Conservation (phyloP, 2,329 filamentous ascomycete species). For the Fusarium sp. region DNA sequence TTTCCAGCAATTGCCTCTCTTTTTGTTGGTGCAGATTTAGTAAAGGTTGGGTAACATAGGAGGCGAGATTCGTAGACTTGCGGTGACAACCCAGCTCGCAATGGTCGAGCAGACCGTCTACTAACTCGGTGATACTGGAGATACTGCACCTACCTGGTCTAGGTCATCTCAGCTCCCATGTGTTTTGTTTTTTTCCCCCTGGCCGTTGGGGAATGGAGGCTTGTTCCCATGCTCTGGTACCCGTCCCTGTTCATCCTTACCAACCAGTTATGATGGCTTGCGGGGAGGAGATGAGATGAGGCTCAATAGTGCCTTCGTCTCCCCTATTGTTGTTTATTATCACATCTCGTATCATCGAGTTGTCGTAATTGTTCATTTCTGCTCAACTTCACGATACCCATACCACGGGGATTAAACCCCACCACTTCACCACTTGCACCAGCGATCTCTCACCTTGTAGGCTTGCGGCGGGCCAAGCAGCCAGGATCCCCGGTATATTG, state of each 20-base stretch:
- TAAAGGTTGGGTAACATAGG: slow-evolving; percentile 1
- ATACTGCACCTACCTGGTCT: slow-evolving; percentile 1
- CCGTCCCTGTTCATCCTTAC: neutral
- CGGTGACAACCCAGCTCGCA: slow-evolving; percentile 15
- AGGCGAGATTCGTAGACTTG: slow-evolving; percentile 7
- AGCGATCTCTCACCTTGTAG: slow-evolving; percentile 37
- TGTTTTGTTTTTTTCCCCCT: slow-evolving; percentile 16
- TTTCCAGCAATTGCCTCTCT: slow-evolving; percentile 3
- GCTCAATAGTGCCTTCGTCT: slow-evolving; percentile 11
- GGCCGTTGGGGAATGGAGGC: slow-evolving; percentile 31
- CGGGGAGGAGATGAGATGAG: slow-evolving; percentile 20
- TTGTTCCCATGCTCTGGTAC: slow-evolving; percentile 5
- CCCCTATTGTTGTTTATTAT: slow-evolving; percentile 18
- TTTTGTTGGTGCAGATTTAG: neutral
- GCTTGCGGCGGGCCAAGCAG: slow-evolving; percentile 39
- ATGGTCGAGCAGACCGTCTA: slow-evolving; percentile 4
- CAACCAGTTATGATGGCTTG: slow-evolving; percentile 6
- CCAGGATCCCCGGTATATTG: slow-evolving; percentile 32
- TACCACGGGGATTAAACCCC: slow-evolving; percentile 34
- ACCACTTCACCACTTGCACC: slow-evolving; percentile 29
- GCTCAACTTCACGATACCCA: slow-evolving; percentile 8
- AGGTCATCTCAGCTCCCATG: slow-evolving; percentile 23
- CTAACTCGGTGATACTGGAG: slow-evolving; percentile 12
- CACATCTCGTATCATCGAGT: slow-evolving; percentile 23
- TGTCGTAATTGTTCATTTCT: slow-evolving; percentile 44